Base-by-base conservation (phyloP, 2,329 filamentous ascomycete species). In the Aspergillus pseudoviridinutans region DNA sequence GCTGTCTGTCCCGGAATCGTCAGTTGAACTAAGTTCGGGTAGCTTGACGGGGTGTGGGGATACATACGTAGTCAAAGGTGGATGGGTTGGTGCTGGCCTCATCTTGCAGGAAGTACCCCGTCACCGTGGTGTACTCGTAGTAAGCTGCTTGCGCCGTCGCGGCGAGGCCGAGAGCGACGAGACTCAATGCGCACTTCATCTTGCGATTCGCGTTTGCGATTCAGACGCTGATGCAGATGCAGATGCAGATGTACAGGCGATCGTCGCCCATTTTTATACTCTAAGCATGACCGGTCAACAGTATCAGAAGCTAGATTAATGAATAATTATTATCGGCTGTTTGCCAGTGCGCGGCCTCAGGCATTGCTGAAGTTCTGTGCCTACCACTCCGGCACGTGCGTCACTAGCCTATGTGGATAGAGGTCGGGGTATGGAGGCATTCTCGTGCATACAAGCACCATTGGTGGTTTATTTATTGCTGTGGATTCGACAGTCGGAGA, bases 161-260 rank as follows among this genome's bases (percentile, higher is more conserved):
- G 3, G 88, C 85, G 0, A 96, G 80, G 1, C 84, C 80, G 0
- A 92, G 76, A 0, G 90, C 92, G 50, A 86, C 86, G 0, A 90
- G 87, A 0, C 92, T 91, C 0, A 89, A 83, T 65, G 95, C 86
- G 32, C 96, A 74, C 61, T 61, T 69, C 68, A 71, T 71, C 12
- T 49, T 57, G 49, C 2, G 12, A 27, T 20, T 14, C 35, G n/a
- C 42, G 14, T 32, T 35, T 17, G 14, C 29, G 2, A 17, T 38
- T 17, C 14, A 7, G 32, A 38, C 17, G 32, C 5, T 17, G 32
- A 38, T 17, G 32, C 24, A 6, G 32, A 35, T 35, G 14, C 32
- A 3, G 12, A 35, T 25, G 24, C 12, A 12, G 12, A 14, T 4
- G 32, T 4, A 17, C 2, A 35, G 14, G 7, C 2, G 6, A 5